Evolutionary conservation across 495 filamentous ascomycete genomes (phyloP).

Genomic region (Corynascus novoguineensis): DNA sequence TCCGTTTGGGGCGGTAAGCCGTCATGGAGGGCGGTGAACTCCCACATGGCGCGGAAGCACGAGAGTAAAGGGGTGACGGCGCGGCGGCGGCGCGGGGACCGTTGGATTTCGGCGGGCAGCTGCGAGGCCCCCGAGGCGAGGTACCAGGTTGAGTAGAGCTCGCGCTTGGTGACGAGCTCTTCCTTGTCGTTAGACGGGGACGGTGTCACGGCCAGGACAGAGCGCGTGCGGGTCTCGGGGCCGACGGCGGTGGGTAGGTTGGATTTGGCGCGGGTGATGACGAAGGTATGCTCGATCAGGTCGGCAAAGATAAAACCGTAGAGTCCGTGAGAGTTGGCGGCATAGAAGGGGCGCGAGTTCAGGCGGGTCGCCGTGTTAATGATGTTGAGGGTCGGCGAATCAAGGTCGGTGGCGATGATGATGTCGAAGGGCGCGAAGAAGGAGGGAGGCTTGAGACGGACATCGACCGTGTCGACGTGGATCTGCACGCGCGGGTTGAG

Average conservation of each 20-base stretch:
- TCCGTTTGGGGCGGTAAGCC: constrained; percentile 48
- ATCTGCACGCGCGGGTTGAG: constrained; percentile 89
- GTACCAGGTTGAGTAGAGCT: constrained; percentile 75
- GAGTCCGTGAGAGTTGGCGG: constrained; percentile 77
- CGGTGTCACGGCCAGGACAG: constrained; percentile 61
- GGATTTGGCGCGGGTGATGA: constrained; percentile 75
- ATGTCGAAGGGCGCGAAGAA: constrained; percentile 79
- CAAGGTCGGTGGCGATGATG: constrained; percentile 85
- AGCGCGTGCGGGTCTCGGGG: constrained; percentile 70
- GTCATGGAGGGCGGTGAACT: constrained; percentile 56
- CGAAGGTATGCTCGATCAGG: constrained; percentile 78
- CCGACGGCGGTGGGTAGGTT: constrained; percentile 62
- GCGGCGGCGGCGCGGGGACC: constrained; percentile 58
- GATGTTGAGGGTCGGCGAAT: constrained; percentile 60
- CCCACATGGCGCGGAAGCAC: constrained; percentile 79
- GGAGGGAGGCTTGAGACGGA: constrained; percentile 56
- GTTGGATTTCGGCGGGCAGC: constrained; percentile 63
- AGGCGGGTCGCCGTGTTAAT: constrained; percentile 82
- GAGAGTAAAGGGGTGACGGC: constrained; percentile 75
- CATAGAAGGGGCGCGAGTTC: constrained; percentile 75
- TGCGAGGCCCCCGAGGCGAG: constrained; percentile 68
- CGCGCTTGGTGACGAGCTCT: constrained; percentile 88
- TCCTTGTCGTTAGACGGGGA: constrained; percentile 31
- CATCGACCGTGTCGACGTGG: constrained; percentile 58
- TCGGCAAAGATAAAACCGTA: constrained; percentile 96